Conservation (phyloP, 371 early-diverging fungal genomes). For the Saksenaea oblongispora region DNA sequence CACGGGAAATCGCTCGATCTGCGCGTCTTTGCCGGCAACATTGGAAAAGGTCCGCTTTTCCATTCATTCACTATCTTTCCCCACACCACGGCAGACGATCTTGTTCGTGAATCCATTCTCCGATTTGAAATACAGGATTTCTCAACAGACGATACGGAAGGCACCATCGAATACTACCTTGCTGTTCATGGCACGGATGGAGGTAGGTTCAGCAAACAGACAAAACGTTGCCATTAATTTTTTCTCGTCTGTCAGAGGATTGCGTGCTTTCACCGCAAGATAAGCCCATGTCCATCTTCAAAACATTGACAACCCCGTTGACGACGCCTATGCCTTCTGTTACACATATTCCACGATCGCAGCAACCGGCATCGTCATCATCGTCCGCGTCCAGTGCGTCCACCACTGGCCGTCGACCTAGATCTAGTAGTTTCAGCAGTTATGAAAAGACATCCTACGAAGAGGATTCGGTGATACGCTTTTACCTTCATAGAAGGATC, state of each 20-base stretch:
- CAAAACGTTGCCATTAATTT: too few relatives aligned
- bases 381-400: neutral
- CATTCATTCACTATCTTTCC: slow-evolving; percentile 44
- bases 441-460: slow-evolving; percentile 13
- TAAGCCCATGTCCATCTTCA: slow-evolving; percentile 53
- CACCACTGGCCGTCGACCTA: neutral
- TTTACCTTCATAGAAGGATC: slow-evolving; percentile 17
- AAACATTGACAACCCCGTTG: slow-evolving; percentile 50
- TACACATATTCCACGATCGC: slow-evolving; percentile 8
- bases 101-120: slow-evolving; percentile 42
- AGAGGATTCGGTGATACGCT: slow-evolving; percentile 16
- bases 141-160: slow-evolving; percentile 25
- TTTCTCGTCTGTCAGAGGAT: slow-evolving; percentile 34
- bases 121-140: slow-evolving; percentile 37
- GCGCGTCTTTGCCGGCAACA: slow-evolving; percentile 57
- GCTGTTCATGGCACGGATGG: slow-evolving; percentile 60
- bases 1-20: slow-evolving; percentile 6
- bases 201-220: slow-evolving; percentile 31
- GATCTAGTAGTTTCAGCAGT: slow-evolving; percentile 11
- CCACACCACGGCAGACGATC: slow-evolving; percentile 47
- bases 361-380: neutral
- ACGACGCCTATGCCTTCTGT: slow-evolving; percentile 55
- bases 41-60: slow-evolving; percentile 56
- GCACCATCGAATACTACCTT: slow-evolving; percentile 44
- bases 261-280: slow-evolving; percentile 45